These are phyloP conservation scores for Lecanosticta acicola DNA, from an alignment of 2,329 filamentous ascomycete genomes.

Conservation along the genomic window DNA sequence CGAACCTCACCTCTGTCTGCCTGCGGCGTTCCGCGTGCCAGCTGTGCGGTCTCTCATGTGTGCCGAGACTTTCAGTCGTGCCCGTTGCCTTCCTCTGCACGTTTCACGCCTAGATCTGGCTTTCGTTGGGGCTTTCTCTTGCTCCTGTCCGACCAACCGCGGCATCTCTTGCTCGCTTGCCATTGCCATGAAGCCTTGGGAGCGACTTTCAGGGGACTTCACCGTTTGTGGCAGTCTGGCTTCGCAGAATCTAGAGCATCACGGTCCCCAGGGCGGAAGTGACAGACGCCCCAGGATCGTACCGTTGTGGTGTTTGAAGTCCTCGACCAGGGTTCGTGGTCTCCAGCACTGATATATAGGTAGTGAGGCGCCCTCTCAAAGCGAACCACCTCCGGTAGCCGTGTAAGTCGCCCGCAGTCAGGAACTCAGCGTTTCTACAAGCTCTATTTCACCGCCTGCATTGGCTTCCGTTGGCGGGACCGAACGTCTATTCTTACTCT, in stretches of 20 bases:
- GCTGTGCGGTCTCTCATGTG: not conserved
- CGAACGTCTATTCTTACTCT: not conserved
- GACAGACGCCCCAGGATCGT: not conserved
- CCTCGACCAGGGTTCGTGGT: not conserved
- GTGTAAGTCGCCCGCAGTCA: slow-evolving; percentile 1
- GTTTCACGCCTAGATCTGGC: not conserved
- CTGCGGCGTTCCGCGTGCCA: not conserved
- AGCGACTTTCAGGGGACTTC: slow-evolving; percentile 2
- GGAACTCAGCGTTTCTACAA: not conserved
- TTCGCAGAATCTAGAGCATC: not conserved
- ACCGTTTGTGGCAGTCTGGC: not conserved
- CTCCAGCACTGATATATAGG: not conserved
- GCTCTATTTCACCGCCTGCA: slow-evolving; percentile 1
- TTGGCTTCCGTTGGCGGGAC: slow-evolving; percentile 3
- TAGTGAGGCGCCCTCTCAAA: not conserved
- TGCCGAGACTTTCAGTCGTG: not conserved
- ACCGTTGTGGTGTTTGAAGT: not conserved
- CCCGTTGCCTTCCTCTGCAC: not conserved
- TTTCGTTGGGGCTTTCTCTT: not conserved
- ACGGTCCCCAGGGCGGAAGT: not conserved
- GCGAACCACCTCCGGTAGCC: no score
- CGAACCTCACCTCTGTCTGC: not conserved
- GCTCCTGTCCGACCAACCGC: not conserved
- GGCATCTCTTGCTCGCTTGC: not conserved
- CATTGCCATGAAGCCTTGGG: not conserved